phyloP scores from a whole-genome alignment of 371 early-diverging fungal species.

The Rhizopus arrhizus region DNA sequence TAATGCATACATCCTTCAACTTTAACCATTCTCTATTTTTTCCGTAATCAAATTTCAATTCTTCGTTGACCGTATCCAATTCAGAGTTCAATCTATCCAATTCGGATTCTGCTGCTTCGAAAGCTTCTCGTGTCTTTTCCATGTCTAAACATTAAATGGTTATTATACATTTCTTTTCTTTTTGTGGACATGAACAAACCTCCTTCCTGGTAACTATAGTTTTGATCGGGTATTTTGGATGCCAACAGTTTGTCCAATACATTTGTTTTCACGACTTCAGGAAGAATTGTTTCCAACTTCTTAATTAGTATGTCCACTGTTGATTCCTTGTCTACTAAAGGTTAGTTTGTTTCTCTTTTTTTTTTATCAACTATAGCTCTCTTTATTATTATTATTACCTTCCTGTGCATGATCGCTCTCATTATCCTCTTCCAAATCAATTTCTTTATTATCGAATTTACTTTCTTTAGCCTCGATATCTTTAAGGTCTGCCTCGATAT shows the following conservation, averaged over 20 bases:
- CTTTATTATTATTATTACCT: slow-evolving; percentile 1
- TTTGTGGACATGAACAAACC: slow-evolving; percentile 10
- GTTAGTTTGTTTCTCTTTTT: not conserved
- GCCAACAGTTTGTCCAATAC: slow-evolving; percentile 16
- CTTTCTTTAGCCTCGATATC: slow-evolving; percentile 6
- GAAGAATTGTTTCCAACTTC: slow-evolving; percentile 27
- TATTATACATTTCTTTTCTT: not conserved
- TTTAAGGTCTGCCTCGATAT: slow-evolving; percentile 36
- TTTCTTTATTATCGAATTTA: slow-evolving; percentile 22
- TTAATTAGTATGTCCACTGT: slow-evolving; percentile 14
- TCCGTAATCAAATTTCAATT: slow-evolving; percentile 66
- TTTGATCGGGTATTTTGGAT: slow-evolving; percentile 5
- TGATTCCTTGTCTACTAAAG: slow-evolving; percentile 17
- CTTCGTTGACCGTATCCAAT: slow-evolving; percentile 39
- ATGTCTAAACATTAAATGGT: slow-evolving; percentile 29
- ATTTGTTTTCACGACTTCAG: slow-evolving; percentile 13
- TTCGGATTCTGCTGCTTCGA: slow-evolving; percentile 43
- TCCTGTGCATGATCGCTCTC: slow-evolving; percentile 4
- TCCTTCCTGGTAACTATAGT: slow-evolving; percentile 11
- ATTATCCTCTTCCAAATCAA: slow-evolving; percentile 9
- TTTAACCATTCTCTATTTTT: slow-evolving; percentile 60
- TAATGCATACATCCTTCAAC: slow-evolving; percentile 70
- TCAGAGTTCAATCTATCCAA: slow-evolving; percentile 36
- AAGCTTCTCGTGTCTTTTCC: slow-evolving; percentile 38
- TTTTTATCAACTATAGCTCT: not conserved